Evolutionary conservation across 768 basidiomycete genomes (phyloP).

Genomic region (Tubosaeta brunneosetosa): DNA sequence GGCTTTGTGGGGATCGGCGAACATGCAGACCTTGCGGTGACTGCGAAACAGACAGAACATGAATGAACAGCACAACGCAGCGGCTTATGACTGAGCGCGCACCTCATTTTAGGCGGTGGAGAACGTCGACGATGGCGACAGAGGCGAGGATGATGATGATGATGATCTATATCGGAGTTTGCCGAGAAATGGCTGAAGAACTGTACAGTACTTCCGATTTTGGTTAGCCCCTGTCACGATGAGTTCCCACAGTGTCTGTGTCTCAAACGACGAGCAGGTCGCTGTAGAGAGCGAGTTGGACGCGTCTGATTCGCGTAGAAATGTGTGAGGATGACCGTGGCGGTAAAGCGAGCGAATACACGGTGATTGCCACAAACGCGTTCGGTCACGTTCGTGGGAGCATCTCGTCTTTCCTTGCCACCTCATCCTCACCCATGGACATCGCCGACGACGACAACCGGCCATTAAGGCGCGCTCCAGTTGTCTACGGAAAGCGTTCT

Average conservation of each 20-base stretch:
- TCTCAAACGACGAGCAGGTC: conserved; percentile 1
- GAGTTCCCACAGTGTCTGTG: conserved; percentile 2
- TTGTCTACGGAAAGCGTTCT: conserved; percentile 28
- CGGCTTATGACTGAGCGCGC: conserved; percentile 17
- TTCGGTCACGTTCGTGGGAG: conserved; percentile 32
- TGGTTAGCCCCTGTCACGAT: conserved; percentile 16
- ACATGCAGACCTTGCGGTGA: conserved; percentile 74
- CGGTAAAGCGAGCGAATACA: conserved; percentile 14
- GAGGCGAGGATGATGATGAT: background rate
- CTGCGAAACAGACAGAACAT: conserved; percentile 33
- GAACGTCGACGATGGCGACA: conserved; percentile 16
- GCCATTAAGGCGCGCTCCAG: conserved; percentile 19
- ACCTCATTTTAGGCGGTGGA: conserved; percentile 58
- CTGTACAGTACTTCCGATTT: conserved; percentile 26
- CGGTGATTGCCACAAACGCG: conserved; percentile 32
- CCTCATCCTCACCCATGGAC: conserved; percentile 7
- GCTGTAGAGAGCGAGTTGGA: background rate
- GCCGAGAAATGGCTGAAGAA: conserved; percentile 29
- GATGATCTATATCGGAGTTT: conserved; percentile 19
- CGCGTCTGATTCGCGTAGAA: conserved; percentile 12
- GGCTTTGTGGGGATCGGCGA: conserved; percentile 16
- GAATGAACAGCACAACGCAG: background rate
- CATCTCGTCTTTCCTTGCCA: conserved; percentile 16
- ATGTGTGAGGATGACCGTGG: background rate
- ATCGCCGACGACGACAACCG: background rate